Evolutionary conservation across 2,329 filamentous ascomycete species (phyloP).

Genomic region (Rhynchosporium secalis): DNA sequence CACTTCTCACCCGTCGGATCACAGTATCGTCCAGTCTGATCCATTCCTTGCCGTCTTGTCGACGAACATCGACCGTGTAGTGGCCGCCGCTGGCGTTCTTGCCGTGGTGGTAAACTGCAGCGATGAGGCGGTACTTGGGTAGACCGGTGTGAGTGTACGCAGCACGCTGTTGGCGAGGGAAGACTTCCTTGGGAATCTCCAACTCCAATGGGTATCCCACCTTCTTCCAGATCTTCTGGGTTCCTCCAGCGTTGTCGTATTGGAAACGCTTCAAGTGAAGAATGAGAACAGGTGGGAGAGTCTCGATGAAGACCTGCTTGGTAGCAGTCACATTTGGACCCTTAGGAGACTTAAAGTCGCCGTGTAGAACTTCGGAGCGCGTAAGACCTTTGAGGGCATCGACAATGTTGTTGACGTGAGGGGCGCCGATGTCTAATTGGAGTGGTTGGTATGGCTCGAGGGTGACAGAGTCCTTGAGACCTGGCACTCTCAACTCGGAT

Average conservation of each 20-base stretch:
- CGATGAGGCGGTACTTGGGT: constrained; percentile 82
- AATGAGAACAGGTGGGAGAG: constrained; percentile 85
- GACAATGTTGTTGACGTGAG: constrained; percentile 84
- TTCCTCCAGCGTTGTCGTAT: constrained; percentile 83
- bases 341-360: constrained; percentile 77
- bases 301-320: constrained; percentile 94
- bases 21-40: constrained; percentile 92
- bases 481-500: constrained; percentile 84
- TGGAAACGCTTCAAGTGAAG: constrained; percentile 97
- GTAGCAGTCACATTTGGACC: constrained; percentile 77
- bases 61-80: constrained; percentile 94
- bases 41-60: constrained; percentile 95
- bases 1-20: constrained; percentile 78
- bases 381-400: constrained; percentile 88
- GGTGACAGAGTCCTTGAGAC: constrained; percentile 86
- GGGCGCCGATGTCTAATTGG: constrained; percentile 88
- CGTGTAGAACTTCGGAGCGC: constrained; percentile 78
- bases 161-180: constrained; percentile 71
- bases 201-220: constrained; percentile 92
- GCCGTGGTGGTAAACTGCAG: constrained; percentile 95
- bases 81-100: constrained; percentile 95
- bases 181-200: constrained; percentile 87
- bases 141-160: constrained; percentile 66
- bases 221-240: constrained; percentile 98
- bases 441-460: constrained; percentile 91